A percentile compares a stretch with the other conserved stretches of the same genome.
These are phyloP conservation scores for Nitzschia palea DNA, from an alignment of 108 stramenopile species.

Conservation along the genomic window DNA sequence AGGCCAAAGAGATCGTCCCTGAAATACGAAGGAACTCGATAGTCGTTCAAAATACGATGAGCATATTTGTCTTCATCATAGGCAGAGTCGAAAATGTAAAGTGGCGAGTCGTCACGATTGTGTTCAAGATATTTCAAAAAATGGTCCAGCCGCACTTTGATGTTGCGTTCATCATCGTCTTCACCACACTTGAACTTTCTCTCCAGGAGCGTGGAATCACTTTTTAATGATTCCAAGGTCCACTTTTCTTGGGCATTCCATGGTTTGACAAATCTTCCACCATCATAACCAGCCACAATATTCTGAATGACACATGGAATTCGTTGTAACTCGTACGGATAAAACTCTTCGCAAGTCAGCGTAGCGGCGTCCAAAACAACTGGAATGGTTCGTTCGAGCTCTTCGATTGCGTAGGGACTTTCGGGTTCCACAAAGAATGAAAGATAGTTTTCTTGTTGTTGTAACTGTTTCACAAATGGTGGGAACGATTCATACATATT, in stretches of 20 bases:
- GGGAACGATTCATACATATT: constrained; percentile 64
- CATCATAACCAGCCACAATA: constrained; percentile 64
- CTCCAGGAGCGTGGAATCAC: constrained; percentile 47
- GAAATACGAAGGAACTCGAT: constrained; percentile 89
- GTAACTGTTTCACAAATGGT: constrained; percentile 37
- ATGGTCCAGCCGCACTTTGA: constrained; percentile 89
- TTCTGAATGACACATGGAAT: constrained; percentile 73
- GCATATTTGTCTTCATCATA: constrained; percentile 85
- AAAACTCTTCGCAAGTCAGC: constrained; percentile 54
- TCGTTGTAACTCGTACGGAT: constrained; percentile 52
- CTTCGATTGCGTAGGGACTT: background rate
- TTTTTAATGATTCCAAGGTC: constrained; percentile 48
- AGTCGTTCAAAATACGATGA: constrained; percentile 65
- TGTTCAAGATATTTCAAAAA: constrained; percentile 82
- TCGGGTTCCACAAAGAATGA: constrained; percentile 18
- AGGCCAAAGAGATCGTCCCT: constrained; percentile 91
- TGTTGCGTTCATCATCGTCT: constrained; percentile 92
- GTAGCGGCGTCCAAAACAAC: constrained; percentile 59
- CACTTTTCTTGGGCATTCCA: constrained; percentile 73
- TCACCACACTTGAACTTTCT: constrained; percentile 94
- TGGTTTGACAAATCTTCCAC: constrained; percentile 31
- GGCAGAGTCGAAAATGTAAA: constrained; percentile 96
- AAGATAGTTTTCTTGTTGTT: constrained; percentile 22
- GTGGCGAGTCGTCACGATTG: constrained; percentile 93
- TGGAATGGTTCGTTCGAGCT: constrained; percentile 33